Evolutionary conservation across 176 grass and related monocot species (phyloP).

Genomic region (maize (Zea mays)): Zm-B73-REFERENCE-NAM-5.0 NC_050096.1:83783501-83784000

Average conservation of each 20-base stretch:
- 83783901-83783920: background rate
- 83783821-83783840: constrained; percentile 2
- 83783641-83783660: background rate
- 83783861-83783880: background rate
- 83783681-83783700: background rate
- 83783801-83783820: constrained; percentile 5
- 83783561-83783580: background rate
- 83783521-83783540: no score
- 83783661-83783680: background rate
- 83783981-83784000: no score
- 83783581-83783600: constrained; percentile 37
- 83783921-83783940: background rate
- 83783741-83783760: background rate
- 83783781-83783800: constrained; percentile 5
- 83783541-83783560: background rate
- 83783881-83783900: constrained; percentile 12
- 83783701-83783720: background rate
- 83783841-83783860: background rate
- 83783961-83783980: no score
- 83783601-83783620: constrained; percentile 23
- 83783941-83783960: no score
- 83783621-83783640: background rate
- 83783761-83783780: constrained; percentile 7
- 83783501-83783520: background rate
- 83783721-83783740: background rate